Evolutionary conservation across 2,329 filamentous ascomycete species (phyloP), one percentile per base, ranked within the genome.

Genomic region (Aspergillus sp.): DNA sequence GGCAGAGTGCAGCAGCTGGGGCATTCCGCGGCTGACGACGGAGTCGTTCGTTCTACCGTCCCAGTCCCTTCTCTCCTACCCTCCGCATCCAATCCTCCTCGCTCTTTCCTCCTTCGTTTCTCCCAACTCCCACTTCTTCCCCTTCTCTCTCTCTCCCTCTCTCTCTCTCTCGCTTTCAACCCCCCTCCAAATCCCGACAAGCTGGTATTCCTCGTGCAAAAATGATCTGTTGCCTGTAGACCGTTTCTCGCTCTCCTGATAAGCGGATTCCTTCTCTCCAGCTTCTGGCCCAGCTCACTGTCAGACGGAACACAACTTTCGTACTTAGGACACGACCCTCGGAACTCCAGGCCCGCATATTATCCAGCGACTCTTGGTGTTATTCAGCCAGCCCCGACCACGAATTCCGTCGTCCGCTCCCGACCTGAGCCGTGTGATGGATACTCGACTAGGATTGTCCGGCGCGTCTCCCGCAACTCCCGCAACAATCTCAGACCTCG

Each of bases 391-490:
- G 22, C 22, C 8, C 38, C 38, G 41, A 42, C 42, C 18, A 53
- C 55, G 30, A 34, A 41, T 13, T 41, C 32, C 43, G 41, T 50
- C 38, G 53, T 53, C 59, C 9, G 26, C 26, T 30, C 26, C 51
- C 51, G 47, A 55, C 22, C 34, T 41, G 34, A 26, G 20, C 44
- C 41, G 50, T 48, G 57, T 36, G 45, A 75, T 74, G 71, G 66
- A 69, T 55, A 66, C 62, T 59, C 66, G 61, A 64, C 64, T 63
- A 53, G 62, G 50, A 50, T 62, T 62, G 50, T 63, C 64, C 59
- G 63, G 68, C 67, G 66, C 68, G 68, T 71, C 72, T 57, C 55
- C 65, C 62, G 67, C 68, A 57, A 69, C 69, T 58, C 64, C 69
- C 63, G 64, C 65, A 58, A 62, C 66, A 55, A 59, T 63, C 49